phyloP scores from a whole-genome alignment of 2,329 filamentous ascomycete genomes.

The Pyrenophora seminiperda region DNA sequence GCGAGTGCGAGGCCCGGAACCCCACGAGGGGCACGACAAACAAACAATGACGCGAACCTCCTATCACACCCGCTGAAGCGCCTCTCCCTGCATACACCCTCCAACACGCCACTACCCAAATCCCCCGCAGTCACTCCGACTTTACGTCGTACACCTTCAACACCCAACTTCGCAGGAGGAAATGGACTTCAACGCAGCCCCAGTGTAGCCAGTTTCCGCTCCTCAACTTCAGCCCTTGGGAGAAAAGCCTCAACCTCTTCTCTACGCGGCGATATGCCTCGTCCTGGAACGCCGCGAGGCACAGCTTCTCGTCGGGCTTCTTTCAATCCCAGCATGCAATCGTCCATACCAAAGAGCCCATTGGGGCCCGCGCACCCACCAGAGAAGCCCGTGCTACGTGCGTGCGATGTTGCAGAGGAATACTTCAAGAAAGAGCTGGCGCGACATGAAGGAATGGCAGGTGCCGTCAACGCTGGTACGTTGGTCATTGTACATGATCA shows the following conservation, averaged over 20 bases:
- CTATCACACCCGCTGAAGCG: slow-evolving; percentile 44
- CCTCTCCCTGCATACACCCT: slow-evolving; percentile 45
- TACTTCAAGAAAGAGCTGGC: slow-evolving; percentile 73
- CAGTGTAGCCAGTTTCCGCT: slow-evolving; percentile 49
- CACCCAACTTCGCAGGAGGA: slow-evolving; percentile 35
- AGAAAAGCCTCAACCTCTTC: slow-evolving; percentile 53
- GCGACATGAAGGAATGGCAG: slow-evolving; percentile 58
- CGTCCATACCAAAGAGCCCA: slow-evolving; percentile 50
- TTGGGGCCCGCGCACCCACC: slow-evolving; percentile 44
- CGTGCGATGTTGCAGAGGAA: slow-evolving; percentile 66
- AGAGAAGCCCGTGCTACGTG: slow-evolving; percentile 53
- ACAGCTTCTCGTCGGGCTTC: slow-evolving; percentile 51
- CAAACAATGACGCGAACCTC: slow-evolving; percentile 44
- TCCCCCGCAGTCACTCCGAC: slow-evolving; percentile 40
- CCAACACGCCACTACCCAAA: slow-evolving; percentile 37
- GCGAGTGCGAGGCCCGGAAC: slow-evolving; percentile 16
- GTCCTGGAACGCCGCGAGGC: slow-evolving; percentile 44
- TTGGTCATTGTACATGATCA: slow-evolving; percentile 89
- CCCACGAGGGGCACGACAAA: slow-evolving; percentile 30
- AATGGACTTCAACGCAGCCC: slow-evolving; percentile 51
- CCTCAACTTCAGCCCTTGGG: slow-evolving; percentile 48
- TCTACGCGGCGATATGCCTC: slow-evolving; percentile 44
- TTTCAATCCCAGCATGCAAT: slow-evolving; percentile 49
- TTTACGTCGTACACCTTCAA: slow-evolving; percentile 33
- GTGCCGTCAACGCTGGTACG: slow-evolving; percentile 60